Base-by-base conservation (phyloP, 2,329 filamentous ascomycete species). In the Cladorrhinum sp. region DNA sequence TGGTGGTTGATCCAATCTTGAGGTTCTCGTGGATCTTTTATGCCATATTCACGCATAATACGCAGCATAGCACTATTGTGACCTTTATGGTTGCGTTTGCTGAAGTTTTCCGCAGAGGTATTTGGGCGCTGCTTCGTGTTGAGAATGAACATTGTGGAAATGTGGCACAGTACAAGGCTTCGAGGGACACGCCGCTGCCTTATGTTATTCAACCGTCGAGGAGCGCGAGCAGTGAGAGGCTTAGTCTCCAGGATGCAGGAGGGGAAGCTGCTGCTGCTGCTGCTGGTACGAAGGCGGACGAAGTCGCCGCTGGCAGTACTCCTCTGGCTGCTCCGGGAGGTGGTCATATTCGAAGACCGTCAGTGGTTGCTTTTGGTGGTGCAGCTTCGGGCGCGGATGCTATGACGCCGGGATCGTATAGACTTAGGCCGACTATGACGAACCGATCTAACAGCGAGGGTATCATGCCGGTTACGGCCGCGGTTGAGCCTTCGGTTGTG, bases 101-200 rank as follows among this genome's bases (percentile, higher is more conserved):
- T 8, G 95, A 99, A 73, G 86, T 96, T 21, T 81, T 85, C n/a
- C 86, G 95, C 30, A 81, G 95, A 72, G 93, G 92, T 63, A 86
- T 97, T 71, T 99, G 95, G 95, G 88, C 89, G 0, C 80, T 98
- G 3, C 90, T 99, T 73, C 91, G 95, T 46, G 93, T 99, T 24
- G 95, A 99, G 75, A 99, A 99, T 73, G 95, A 99, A 70, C 95
- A 99, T 76, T 96, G 92, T 75, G 88, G 89, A 59, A 96, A 97
- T 68, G 94, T 99, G 1, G 85, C 87, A 18, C 87, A 91, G 66
- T 96, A 96, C 81, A 92, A 96, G 65, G 95, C 95, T 3, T 92
- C 88, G 1, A 84, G 94, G 59, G 93, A 97, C 69, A 84, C 96
- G 0, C 92, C 92, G 0, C 80, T 98, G 0, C 94, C 94, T 0